Evolutionary conservation across 2,329 filamentous ascomycete genomes (phyloP), one percentile per base, ranked within the genome.

Genomic region (Orbilia oligospora): DNA sequence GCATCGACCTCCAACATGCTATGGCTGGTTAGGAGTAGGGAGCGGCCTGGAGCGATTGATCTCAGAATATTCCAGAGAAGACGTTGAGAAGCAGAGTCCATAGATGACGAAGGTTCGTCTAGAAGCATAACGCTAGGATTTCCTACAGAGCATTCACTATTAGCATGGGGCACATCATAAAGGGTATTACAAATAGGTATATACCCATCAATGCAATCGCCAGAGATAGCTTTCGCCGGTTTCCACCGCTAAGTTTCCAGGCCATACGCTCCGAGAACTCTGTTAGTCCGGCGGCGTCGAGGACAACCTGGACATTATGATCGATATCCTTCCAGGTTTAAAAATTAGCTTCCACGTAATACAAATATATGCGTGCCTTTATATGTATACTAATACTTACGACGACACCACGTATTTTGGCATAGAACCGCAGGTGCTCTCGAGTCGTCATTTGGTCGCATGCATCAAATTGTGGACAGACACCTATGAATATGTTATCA

Each of bases 1-100:
- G 94, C 94, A 82, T 97, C 93, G 0, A 94, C 95, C 85, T 97
- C 95, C 84, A 97, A 94, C 94, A 97, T 97, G 61, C 90, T 93
- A 84, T 98, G 95, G 0, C 95, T 97, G 0, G 95, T 97, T 18
- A 98, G 88, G 0, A 98, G 87, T 16, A 97, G 89, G 0, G 91
- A 92, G n/a, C 94, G 89, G 0, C 93, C 93, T 0, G 90, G 88
- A 0, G 91, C 90, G 2, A 94, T 90, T 0, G 90, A 88, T 2
- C 89, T 89, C 0, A 97, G 87, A 0, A 94, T 97, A 71, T 90
- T 90, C 95, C 95, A 97, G 92, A 98, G 97, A 80, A 97, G 89
- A 49, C 95, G 89, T 84, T 97, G 97, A 0, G 93, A 91, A 0
- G 93, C 93, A 0, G 94, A 94, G 82, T 98, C 95, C 86, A 97